A percentile compares a stretch with the other conserved stretches of the same genome.
phyloP scores from a whole-genome alignment of 768 basidiomycete species.

The Collybiopsis confluens region DNA sequence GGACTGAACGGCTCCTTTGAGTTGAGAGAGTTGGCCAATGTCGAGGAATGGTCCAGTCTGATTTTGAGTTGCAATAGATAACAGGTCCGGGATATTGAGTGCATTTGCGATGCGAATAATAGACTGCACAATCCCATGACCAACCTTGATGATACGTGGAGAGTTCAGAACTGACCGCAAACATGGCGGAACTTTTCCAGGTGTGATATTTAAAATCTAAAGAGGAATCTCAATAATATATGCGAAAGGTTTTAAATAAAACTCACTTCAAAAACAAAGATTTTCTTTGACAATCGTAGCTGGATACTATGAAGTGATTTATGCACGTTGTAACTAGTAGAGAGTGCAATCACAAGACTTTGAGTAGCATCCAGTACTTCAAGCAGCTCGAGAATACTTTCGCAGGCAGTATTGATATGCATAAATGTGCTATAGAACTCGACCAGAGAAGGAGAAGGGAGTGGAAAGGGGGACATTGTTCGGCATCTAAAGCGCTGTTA shows the following conservation, averaged over 20 bases:
- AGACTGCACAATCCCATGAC: background rate
- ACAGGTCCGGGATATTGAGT: background rate
- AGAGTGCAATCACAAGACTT: background rate
- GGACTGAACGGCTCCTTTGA: background rate
- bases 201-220: background rate
- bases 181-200: background rate
- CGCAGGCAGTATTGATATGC: background rate
- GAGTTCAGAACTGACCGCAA: background rate
- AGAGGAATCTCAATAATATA: no score
- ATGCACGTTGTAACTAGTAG: background rate
- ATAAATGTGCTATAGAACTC: background rate
- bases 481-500: constrained; percentile 6
- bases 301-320: background rate
- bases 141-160: background rate
- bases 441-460: background rate
- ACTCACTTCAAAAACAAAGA: background rate
- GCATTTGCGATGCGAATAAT: background rate
- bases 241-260: background rate
- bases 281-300: background rate
- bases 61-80: background rate
- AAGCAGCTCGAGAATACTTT: background rate
- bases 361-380: background rate
- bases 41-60: background rate
- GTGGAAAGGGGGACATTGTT: background rate
- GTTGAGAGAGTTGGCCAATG: background rate